Conservation (phyloP, 768 basidiomycete genomes). For the Hemileccinum impolitum region DNA sequence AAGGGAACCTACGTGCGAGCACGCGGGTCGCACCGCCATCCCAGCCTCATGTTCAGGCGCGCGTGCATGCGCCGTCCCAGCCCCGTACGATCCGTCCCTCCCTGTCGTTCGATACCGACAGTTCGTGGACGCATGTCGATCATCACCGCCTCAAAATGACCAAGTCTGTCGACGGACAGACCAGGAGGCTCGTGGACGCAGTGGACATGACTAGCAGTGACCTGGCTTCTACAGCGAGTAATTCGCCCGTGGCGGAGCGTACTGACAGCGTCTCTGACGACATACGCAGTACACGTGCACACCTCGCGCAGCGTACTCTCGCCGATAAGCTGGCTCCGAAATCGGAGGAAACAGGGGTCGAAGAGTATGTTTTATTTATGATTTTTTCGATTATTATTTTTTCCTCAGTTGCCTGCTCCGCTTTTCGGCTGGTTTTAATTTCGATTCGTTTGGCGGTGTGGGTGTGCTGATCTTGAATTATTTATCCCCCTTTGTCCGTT, state of each 20-base stretch:
- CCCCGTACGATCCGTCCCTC: slow-evolving; percentile 14
- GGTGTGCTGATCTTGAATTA: slow-evolving; percentile 7
- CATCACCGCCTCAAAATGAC: slow-evolving; percentile 29
- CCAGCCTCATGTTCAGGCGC: slow-evolving; percentile 22
- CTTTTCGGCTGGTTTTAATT: not conserved
- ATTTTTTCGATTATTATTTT: not conserved
- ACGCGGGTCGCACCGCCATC: slow-evolving; percentile 6
- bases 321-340: slow-evolving; percentile 66
- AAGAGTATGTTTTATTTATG: slow-evolving; percentile 52
- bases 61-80: slow-evolving; percentile 7
- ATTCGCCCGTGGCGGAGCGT: slow-evolving; percentile 35
- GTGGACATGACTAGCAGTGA: slow-evolving; percentile 46
- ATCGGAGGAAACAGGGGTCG: slow-evolving; percentile 60
- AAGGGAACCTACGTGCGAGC: slow-evolving; percentile 2
- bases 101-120: slow-evolving; percentile 45
- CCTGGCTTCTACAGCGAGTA: slow-evolving; percentile 49
- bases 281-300: slow-evolving; percentile 26
- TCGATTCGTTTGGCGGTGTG: not conserved
- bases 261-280: slow-evolving; percentile 31
- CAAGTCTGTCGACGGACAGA: slow-evolving; percentile 6
- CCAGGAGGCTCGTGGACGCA: slow-evolving; percentile 17
- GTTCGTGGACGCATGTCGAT: slow-evolving; percentile 73
- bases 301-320: slow-evolving; percentile 40
- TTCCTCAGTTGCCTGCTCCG: no score
- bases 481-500: not conserved